Evolutionary conservation across 2,329 filamentous ascomycete species (phyloP).

Genomic region (Epichloe sibirici): DNA sequence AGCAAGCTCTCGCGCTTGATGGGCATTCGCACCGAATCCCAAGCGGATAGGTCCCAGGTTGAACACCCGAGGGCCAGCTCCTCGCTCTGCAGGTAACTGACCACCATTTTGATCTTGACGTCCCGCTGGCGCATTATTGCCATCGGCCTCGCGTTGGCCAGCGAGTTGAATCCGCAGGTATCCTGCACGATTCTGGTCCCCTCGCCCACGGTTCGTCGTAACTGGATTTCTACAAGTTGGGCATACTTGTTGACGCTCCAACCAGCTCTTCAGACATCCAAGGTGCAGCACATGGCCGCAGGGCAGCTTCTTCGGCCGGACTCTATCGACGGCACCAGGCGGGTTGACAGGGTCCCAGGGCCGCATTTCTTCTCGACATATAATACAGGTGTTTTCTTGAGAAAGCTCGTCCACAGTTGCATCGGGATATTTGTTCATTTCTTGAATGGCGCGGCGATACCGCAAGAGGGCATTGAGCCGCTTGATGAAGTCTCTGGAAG

Average conservation of each 20-base stretch:
- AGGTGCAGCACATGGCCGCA: conserved; percentile 94
- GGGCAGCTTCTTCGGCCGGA: conserved; percentile 87
- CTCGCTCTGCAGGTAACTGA: conserved; percentile 10
- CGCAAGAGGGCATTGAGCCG: conserved; percentile 77
- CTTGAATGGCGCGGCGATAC: conserved; percentile 80
- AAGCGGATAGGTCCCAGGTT: conserved; percentile 65
- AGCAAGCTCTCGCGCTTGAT: conserved; percentile 55
- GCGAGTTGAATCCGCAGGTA: conserved; percentile 20
- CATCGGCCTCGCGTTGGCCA: conserved; percentile 4
- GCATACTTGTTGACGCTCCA: conserved; percentile 94
- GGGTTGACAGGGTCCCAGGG: conserved; percentile 51
- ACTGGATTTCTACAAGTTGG: conserved; percentile 86
- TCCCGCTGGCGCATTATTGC: conserved; percentile 6
- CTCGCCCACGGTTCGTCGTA: conserved; percentile 17
- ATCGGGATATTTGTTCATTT: conserved; percentile 92
- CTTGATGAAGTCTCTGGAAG: conserved; percentile 81
- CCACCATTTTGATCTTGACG: conserved; percentile 8
- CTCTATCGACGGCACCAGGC: conserved; percentile 66
- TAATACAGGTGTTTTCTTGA: conserved; percentile 89
- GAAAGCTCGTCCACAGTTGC: conserved; percentile 76
- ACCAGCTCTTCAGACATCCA: conserved; percentile 89
- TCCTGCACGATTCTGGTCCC: conserved; percentile 15
- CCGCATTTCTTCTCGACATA: conserved; percentile 92
- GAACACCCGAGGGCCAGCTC: conserved; percentile 45
- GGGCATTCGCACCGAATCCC: conserved; percentile 61